Base-by-base conservation (phyloP, 495 filamentous ascomycete genomes). In the Trichoderma asperelloides region DNA sequence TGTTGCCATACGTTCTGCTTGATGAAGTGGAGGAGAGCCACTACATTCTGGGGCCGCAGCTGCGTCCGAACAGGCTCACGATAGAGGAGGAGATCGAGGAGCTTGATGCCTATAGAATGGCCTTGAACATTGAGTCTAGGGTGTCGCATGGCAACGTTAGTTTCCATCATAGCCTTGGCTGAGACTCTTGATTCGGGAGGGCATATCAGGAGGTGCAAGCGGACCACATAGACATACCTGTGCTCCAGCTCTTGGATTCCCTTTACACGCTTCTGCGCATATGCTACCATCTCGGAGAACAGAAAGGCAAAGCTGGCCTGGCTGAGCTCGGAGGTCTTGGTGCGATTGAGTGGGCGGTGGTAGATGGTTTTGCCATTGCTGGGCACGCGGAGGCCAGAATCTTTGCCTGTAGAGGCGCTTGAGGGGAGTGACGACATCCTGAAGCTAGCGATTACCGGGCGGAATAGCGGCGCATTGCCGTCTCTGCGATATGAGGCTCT, bases 301-400 rank as follows among this genome's bases (percentile, higher is more conserved):
- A 99, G 81, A 74, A 95, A 97, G 40, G 95, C 96, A 77, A 99
- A 97, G 76, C 90, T 91, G 0, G 96, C 87, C 66, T 95, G 89
- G 76, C 91, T 96, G 68, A 95, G 84, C 80, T 98, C 93, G 33
- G 90, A 83, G 69, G 88, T 91, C 73, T 89, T 89, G 73, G 86
- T 91, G 65, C 95, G 89, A 76, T 96, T 96, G 62, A 98, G 82
- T 68, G 96, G 91, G 66, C 96, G 86, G 83, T 98, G 92, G 78
- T 98, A 99, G 78, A 99, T 97, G 63, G 93, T 97, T 78, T 97
- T 97, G 78, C 91, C 91, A 74, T 89, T 95, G 30, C 91, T 90
- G n/a, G 95, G 93, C 71, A 96, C 91, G 68, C 93, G 90, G 63
- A 98, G 89, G 11, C 86, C 76, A 57, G 80, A 70, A 37, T 78